Evolutionary conservation across 768 basidiomycete genomes (phyloP).

Genomic region (Tylopilus sp.): DNA sequence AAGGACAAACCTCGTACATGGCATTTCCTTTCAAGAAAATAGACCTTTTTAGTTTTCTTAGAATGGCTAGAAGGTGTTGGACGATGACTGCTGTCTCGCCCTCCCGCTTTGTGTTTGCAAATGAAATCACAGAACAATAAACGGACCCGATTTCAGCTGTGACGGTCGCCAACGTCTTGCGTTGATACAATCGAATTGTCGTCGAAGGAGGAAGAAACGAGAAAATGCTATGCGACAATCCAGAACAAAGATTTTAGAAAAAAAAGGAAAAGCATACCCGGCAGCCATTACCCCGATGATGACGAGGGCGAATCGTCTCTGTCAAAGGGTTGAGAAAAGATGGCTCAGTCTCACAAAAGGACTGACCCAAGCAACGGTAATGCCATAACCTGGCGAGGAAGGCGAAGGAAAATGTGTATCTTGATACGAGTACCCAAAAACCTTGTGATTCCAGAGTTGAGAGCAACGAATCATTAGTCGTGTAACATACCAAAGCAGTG

Average conservation of each 20-base stretch:
- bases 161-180: conserved; percentile 64
- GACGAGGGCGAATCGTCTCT: conserved; percentile 71
- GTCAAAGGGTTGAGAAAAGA: neutral
- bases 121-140: conserved; percentile 75
- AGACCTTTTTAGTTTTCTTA: conserved; percentile 67
- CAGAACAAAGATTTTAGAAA: neutral
- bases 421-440: conserved; percentile 73
- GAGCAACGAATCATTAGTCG: neutral
- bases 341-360: neutral
- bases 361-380: conserved; percentile 65
- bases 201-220: conserved; percentile 68
- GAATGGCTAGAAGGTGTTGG: conserved; percentile 64
- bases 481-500: conserved; percentile 45
- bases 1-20: conserved; percentile 55
- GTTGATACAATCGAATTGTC: conserved; percentile 71
- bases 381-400: conserved; percentile 56
- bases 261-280: conserved; percentile 46
- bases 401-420: conserved; percentile 46
- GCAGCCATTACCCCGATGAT: conserved; percentile 70
- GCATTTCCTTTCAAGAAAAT: conserved; percentile 53
- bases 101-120: conserved; percentile 54
- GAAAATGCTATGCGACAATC: conserved; percentile 42
- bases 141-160: conserved; percentile 63
- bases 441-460: conserved; percentile 34
- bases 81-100: conserved; percentile 54